Evolutionary conservation across 306 rosid genomes (phyloP).

Genomic region (Acacia crassicarpa): DNA sequence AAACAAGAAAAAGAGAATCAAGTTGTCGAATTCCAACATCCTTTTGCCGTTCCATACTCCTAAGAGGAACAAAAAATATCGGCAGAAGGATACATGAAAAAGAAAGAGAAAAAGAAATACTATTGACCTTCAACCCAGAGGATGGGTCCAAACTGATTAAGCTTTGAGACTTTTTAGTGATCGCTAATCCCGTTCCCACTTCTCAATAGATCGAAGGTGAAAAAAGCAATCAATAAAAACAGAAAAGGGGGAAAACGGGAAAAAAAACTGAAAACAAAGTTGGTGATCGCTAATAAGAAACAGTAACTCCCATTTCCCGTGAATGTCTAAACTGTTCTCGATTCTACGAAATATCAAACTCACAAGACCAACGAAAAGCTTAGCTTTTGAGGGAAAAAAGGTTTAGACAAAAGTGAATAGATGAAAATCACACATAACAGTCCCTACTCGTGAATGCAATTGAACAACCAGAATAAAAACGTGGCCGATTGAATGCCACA

Average conservation of each 20-base stretch:
- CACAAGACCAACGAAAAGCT: constrained; percentile 31
- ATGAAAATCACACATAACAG: constrained; percentile 36
- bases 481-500: constrained; percentile 32
- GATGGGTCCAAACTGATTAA: background rate
- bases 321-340: constrained; percentile 31
- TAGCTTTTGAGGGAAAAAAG: background rate
- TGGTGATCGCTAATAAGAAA: background rate
- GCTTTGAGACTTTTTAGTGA: background rate
- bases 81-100: background rate
- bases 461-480: constrained; percentile 17
- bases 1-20: constrained; percentile 15
- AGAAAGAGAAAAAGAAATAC: background rate
- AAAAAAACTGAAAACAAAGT: background rate
- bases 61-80: background rate
- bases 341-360: constrained; percentile 32
- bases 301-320: constrained; percentile 21
- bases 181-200: background rate
- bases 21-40: background rate
- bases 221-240: background rate
- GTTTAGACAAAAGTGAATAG: constrained; percentile 33
- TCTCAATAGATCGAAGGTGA: constrained; percentile 6
- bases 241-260: background rate
- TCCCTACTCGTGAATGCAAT: constrained; percentile 15
- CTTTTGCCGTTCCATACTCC: background rate
- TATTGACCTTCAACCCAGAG: too few relatives aligned